phyloP scores from a whole-genome alignment of 257 asterid species.

The Solanum gandarillasii region DNA sequence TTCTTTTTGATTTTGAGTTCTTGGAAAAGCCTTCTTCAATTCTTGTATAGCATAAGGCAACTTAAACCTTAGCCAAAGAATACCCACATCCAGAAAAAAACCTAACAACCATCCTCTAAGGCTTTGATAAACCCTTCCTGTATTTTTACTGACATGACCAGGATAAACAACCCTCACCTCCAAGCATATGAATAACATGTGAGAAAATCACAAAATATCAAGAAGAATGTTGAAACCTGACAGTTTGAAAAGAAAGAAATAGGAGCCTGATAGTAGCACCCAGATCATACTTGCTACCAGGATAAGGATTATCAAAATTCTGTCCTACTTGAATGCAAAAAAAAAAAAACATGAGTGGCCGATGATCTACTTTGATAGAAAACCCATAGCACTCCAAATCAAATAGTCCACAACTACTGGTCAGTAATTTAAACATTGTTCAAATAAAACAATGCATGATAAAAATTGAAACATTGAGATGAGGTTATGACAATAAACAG shows the following conservation, averaged over 20 bases:
- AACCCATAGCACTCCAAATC: not conserved
- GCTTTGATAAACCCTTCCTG: not conserved
- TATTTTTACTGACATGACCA: not conserved
- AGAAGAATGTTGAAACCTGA: not conserved
- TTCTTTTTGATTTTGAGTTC: not conserved
- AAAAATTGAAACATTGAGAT: not conserved
- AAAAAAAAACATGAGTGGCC: not conserved
- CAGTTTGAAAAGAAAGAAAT: not conserved
- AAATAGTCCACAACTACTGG: not conserved
- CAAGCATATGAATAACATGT: not conserved
- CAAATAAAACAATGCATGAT: not conserved
- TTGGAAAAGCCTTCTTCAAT: not conserved
- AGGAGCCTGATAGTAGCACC: not conserved
- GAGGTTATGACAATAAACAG: not conserved
- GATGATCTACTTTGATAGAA: not conserved
- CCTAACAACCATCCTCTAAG: not conserved
- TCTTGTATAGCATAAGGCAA: not conserved
- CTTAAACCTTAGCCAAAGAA: not conserved
- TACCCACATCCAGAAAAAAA: not conserved
- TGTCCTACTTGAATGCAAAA: not conserved
- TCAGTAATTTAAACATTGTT: not conserved
- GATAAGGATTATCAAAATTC: not conserved
- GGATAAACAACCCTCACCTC: not conserved
- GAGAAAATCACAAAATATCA: not conserved
- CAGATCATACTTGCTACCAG: not conserved